A percentile compares a stretch with the other conserved stretches of the same genome.
These are phyloP conservation scores for Usnea hakonensis DNA, from an alignment of 495 filamentous ascomycete genomes.

Conservation along the genomic window DNA sequence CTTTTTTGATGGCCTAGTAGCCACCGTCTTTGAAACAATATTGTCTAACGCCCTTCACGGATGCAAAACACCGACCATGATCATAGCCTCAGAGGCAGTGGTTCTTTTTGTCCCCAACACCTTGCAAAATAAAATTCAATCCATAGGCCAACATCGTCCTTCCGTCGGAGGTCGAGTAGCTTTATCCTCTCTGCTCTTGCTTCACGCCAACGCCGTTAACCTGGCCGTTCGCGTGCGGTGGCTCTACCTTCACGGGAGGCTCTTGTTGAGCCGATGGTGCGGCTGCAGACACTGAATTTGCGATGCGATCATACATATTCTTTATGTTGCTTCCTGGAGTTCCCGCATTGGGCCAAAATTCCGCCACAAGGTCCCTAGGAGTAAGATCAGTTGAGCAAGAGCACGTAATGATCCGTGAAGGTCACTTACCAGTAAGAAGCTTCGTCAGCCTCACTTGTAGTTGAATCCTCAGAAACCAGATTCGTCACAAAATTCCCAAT, in stretches of 20 bases:
- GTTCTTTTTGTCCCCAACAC: slow-evolving; percentile 15
- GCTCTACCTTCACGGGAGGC: neutral
- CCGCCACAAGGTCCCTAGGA: slow-evolving; percentile 41
- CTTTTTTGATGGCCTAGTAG: neutral
- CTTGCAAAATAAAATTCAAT: slow-evolving; percentile 17
- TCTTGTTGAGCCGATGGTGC: slow-evolving; percentile 7
- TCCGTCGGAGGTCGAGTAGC: neutral
- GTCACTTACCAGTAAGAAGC: slow-evolving; percentile 41
- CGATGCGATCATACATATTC: slow-evolving; percentile 44
- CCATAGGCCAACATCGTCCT: slow-evolving; percentile 3
- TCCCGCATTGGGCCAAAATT: slow-evolving; percentile 46
- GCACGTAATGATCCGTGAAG: neutral
- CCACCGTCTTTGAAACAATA: neutral
- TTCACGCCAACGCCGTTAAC: slow-evolving; percentile 9
- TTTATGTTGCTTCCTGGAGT: slow-evolving; percentile 38
- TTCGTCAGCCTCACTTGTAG: slow-evolving; percentile 27
- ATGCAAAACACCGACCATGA: slow-evolving; percentile 9
- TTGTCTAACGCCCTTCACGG: neutral
- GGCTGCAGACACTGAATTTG: slow-evolving; percentile 9
- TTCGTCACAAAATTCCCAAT: slow-evolving; percentile 43
- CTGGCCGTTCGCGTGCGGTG: slow-evolving; percentile 8
- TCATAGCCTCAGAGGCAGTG: neutral
- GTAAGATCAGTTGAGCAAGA: neutral
- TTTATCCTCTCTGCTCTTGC: neutral
- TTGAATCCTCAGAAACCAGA: slow-evolving; percentile 29